These are phyloP conservation scores for Ogataea polymorpha DNA, from an alignment of 805 yeast genomes.

Conservation along the genomic window DNA sequence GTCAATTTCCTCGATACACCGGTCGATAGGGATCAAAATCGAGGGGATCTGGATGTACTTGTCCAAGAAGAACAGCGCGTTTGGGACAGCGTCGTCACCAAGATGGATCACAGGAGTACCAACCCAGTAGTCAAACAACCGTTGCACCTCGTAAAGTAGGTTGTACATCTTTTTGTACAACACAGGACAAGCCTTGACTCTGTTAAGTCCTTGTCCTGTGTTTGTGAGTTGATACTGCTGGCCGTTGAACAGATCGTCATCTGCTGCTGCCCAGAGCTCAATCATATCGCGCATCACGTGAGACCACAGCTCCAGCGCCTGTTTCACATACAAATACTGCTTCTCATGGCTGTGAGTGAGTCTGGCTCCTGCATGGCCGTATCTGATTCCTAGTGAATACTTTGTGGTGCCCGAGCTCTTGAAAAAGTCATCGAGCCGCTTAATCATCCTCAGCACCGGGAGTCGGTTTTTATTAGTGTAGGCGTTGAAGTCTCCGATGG, in stretches of 20 bases:
- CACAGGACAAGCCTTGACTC: slow-evolving; percentile 71
- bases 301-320: slow-evolving; percentile 73
- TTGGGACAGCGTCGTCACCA: slow-evolving; percentile 83
- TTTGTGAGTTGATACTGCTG: slow-evolving; percentile 56
- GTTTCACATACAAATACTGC: slow-evolving; percentile 72
- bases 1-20: slow-evolving; percentile 53
- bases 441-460: slow-evolving; percentile 64
- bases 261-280: slow-evolving; percentile 73
- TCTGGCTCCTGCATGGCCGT: slow-evolving; percentile 67
- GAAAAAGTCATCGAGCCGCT: slow-evolving; percentile 48
- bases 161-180: slow-evolving; percentile 68
- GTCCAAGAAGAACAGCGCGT: slow-evolving; percentile 74
- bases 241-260: slow-evolving; percentile 61
- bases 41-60: slow-evolving; percentile 79
- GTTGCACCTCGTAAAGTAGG: slow-evolving; percentile 64
- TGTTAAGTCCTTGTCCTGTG: slow-evolving; percentile 79
- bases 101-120: slow-evolving; percentile 78
- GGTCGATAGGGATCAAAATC: slow-evolving; percentile 69
- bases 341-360: slow-evolving; percentile 69
- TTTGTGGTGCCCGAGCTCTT: slow-evolving; percentile 28
- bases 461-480: slow-evolving; percentile 65
- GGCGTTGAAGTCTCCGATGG: slow-evolving; percentile 76
- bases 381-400: slow-evolving; percentile 58
- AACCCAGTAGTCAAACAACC: slow-evolving; percentile 63
- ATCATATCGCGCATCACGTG: slow-evolving; percentile 76